These are phyloP conservation scores for Lepiota venenata DNA, from an alignment of 768 basidiomycete genomes.

Conservation along the genomic window DNA sequence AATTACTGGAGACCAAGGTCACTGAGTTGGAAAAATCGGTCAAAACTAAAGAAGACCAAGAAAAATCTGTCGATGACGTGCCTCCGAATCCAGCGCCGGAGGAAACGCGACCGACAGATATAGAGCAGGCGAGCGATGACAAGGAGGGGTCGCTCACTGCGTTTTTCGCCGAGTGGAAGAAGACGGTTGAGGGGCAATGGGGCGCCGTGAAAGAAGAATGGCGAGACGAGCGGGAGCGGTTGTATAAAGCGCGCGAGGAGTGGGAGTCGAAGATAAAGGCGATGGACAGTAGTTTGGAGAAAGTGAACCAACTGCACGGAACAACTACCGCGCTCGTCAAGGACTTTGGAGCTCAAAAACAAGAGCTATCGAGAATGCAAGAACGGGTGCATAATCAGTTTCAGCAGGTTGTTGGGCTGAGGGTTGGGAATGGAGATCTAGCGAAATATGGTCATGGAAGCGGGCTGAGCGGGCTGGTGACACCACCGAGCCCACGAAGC, in stretches of 20 bases:
- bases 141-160: conserved; percentile 35
- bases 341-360: conserved; percentile 18
- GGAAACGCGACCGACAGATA: not conserved
- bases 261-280: conserved; percentile 65
- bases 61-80: conserved; percentile 12
- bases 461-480: conserved; percentile 52
- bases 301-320: conserved; percentile 32
- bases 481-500: conserved; percentile 75
- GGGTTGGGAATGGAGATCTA: conserved; percentile 32
- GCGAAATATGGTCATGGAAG: conserved; percentile 21
- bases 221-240: conserved; percentile 73
- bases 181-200: conserved; percentile 79
- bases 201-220: conserved; percentile 75
- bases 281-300: conserved; percentile 53
- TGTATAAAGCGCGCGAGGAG: conserved; percentile 71
- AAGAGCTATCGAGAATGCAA: conserved; percentile 18
- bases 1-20: conserved; percentile 66
- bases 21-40: conserved; percentile 64
- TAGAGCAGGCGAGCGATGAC: conserved; percentile 5
- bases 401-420: not conserved
- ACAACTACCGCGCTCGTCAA: conserved; percentile 20
- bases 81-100: not conserved
- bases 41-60: conserved; percentile 36
- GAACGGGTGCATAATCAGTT: conserved; percentile 12
- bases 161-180: conserved; percentile 71